Conservation (phyloP, 2,329 filamentous ascomycete species). For the Exserohilum rostratum region DNA sequence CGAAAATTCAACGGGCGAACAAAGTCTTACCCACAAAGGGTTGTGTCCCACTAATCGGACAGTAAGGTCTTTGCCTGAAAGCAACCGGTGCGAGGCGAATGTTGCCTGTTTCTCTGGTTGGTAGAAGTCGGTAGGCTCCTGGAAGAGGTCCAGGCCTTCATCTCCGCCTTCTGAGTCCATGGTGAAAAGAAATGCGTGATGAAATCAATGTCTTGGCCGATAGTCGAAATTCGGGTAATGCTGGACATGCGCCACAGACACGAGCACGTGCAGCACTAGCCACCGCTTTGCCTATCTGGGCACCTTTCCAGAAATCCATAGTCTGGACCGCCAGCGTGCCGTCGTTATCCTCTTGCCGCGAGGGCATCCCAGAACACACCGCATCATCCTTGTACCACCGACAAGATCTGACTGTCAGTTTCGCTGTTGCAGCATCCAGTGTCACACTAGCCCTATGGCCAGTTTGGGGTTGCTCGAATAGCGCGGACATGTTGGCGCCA, state of each 20-base stretch:
- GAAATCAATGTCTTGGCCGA: slow-evolving; percentile 20
- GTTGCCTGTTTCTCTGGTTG: slow-evolving; percentile 78
- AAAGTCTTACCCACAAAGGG: slow-evolving; percentile 73
- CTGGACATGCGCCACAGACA: slow-evolving; percentile 12
- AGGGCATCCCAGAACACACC: not conserved
- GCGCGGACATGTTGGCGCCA: not conserved
- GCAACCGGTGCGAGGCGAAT: slow-evolving; percentile 72
- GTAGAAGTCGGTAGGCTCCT: slow-evolving; percentile 82
- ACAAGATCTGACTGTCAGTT: slow-evolving; percentile 5
- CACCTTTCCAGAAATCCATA: slow-evolving; percentile 15
- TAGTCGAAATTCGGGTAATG: slow-evolving; percentile 26
- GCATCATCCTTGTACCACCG: slow-evolving; percentile 1
- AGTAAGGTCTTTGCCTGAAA: slow-evolving; percentile 67
- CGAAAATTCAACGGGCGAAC: slow-evolving; percentile 4
- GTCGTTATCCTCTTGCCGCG: slow-evolving; percentile 8
- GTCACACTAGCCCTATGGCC: slow-evolving; percentile 2
- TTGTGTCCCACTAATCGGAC: slow-evolving; percentile 85
- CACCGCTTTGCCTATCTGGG: slow-evolving; percentile 18
- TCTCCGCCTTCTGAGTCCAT: slow-evolving; percentile 44
- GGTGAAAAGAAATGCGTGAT: slow-evolving; percentile 17
- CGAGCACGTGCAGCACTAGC: slow-evolving; percentile 15
- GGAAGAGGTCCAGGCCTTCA: slow-evolving; percentile 66
- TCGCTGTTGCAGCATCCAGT: slow-evolving; percentile 11
- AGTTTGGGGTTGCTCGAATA: not conserved
- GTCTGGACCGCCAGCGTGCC: slow-evolving; percentile 6